Evolutionary conservation across 1,139 yeast species (phyloP), one percentile per base, ranked within the genome.

Genomic region (Yamadazyma spencermartinsiae): DNA sequence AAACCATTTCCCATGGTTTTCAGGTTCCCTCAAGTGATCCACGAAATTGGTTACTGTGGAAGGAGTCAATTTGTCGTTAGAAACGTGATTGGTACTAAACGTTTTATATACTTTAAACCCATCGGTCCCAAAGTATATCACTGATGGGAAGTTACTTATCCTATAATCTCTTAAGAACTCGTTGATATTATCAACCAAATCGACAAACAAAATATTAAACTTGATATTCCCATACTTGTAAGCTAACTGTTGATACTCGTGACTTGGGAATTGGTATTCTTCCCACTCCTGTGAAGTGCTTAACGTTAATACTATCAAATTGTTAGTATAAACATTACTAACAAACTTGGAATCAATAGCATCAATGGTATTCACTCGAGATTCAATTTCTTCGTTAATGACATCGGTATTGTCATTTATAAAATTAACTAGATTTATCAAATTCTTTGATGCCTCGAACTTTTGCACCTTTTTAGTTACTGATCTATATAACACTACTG

Each of bases 61-160:
- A 18, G 56, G 58, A 8, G 44, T 46, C 5, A 68, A 43, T 33
- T 45, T 46, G 25, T 50, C 52, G 31, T 54, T 54, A 8, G 39
- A 35, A 31, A 54, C 38, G 24, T 57, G 59, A 42, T 58, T 55
- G 28, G 54, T 58, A 4, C 63, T 48, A 15, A 56, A 52, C 2
- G 70, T 64, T 31, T 60, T 54, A 43, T 43, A 56, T 7, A 54
- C 39, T 36, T 63, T 65, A 40, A 67, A 52, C 20, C 46, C 42
- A 1, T 45, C 49, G 6, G 48, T 48, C 4, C 16, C 31, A 27
- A 66, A 49, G 39, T 56, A 62, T 1, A 65, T 52, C 35, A 58
- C 46, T 2, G 70, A 61, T 1, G 76, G 76, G 37, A 59, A 60
- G 37, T 63, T 62, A 41, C 64, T 60, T 15, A 70, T 53, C 28